These are phyloP conservation scores for Aspergillus tamarii DNA, from an alignment of 2,329 filamentous ascomycete genomes.

Conservation along the genomic window DNA sequence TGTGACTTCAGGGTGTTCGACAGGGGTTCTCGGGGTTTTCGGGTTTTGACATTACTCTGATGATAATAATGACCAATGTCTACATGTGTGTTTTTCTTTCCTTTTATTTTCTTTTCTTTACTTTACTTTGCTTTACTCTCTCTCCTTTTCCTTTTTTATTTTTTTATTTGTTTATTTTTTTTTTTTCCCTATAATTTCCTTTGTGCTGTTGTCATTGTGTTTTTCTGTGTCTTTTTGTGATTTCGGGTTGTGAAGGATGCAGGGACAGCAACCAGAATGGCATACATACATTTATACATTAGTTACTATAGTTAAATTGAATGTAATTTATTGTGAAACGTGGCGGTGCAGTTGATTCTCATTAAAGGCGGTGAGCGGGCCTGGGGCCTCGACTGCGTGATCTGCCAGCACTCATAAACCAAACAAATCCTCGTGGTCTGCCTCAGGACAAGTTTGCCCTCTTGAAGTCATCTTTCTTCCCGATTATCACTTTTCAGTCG, in stretches of 20 bases:
- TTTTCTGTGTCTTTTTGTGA: background rate
- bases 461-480: background rate
- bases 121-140: slow-evolving; percentile 2
- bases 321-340: slow-evolving; percentile 19
- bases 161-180: slow-evolving; percentile 2
- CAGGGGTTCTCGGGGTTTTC: background rate
- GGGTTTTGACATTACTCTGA: background rate
- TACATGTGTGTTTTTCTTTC: background rate
- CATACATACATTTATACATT: background rate
- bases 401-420: slow-evolving; percentile 3
- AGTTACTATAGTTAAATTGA: background rate
- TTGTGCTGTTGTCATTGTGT: slow-evolving; percentile 3
- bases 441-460: slow-evolving; percentile 3
- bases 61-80: background rate
- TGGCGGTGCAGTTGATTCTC: slow-evolving; percentile 26
- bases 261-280: background rate
- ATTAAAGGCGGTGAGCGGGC: slow-evolving; percentile 5
- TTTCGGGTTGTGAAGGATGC: background rate
- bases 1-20: slow-evolving; percentile 8
- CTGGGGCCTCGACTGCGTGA: slow-evolving; percentile 14
- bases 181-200: no score
- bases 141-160: background rate
- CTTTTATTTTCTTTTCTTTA: no score
- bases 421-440: background rate
- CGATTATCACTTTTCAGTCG: slow-evolving; percentile 5